Evolutionary conservation across 2,329 filamentous ascomycete species (phyloP), one percentile per base, ranked within the genome.

Genomic region (Fusarium incarnatum): DNA sequence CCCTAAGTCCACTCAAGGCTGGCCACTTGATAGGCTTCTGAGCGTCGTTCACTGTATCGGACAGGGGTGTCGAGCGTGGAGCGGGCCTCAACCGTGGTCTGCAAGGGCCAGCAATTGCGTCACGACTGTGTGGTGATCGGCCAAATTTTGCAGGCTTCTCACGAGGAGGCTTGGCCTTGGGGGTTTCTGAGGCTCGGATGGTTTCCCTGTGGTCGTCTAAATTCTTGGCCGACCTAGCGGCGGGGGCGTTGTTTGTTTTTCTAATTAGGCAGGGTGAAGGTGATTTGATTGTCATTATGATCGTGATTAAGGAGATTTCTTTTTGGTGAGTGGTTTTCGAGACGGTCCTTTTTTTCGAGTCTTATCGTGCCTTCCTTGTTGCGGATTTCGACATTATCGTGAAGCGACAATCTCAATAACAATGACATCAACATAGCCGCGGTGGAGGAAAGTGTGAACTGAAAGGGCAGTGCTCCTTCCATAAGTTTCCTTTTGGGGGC

Each of bases 51-150:
- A n/a, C 12, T 50, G 60, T 28, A 37, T 40, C 18, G 37, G 8
- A 27, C 53, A 64, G 37, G 64, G 64, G 42, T 69, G n/a, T 46
- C 13, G 40, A 52, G 42, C 54, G 42, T 27, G 25, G 25, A 61
- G 69, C 59, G 52, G 70, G 67, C 66, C 68, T 70, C 52, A 67
- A 64, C 61, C 50, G 56, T 71, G 59, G 58, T 48, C 72, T 73
- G 69, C 64, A 75, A 71, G 72, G 72, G 68, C 68, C 70, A 70
- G 60, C 58, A 69, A 78, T 78, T 76, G 77, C 76, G 77, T 78
- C 76, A 78, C 76, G 70, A 63, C 63, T 64, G 73, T 57, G 60
- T 61, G 75, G 63, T 75, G 76, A 77, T 77, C 76, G 58, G 56
- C 57, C 70, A 74, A 70, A 65, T 68, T 68, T 70, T 69, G 57